Evolutionary conservation across 495 filamentous ascomycete genomes (phyloP).

Genomic region (Cladorrhinum samala): DNA sequence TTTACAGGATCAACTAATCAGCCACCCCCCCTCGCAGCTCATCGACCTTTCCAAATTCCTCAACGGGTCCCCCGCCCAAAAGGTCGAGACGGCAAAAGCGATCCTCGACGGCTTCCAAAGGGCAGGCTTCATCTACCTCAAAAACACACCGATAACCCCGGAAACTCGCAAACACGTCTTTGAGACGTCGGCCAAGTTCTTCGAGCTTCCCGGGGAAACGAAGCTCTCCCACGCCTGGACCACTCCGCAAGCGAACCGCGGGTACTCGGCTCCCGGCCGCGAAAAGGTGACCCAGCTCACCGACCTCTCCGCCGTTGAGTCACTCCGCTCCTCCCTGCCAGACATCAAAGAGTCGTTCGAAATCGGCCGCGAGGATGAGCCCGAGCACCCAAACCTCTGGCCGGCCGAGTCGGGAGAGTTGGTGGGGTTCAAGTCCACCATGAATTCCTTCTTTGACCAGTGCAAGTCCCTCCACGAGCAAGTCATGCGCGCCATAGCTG

Average conservation of each 20-base stretch:
- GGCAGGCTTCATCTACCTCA: constrained; percentile 88
- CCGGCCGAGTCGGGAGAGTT: constrained; percentile 58
- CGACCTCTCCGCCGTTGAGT: constrained; percentile 52
- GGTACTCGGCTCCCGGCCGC: constrained; percentile 67
- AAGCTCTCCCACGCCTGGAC: constrained; percentile 71
- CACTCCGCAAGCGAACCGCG: constrained; percentile 66
- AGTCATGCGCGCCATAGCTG: constrained; percentile 83
- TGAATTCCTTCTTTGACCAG: constrained; percentile 63
- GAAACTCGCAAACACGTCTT: constrained; percentile 59
- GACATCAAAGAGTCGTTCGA: constrained; percentile 84
- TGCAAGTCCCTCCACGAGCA: constrained; percentile 71
- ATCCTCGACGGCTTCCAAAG: constrained; percentile 76
- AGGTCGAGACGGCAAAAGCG: constrained; percentile 58
- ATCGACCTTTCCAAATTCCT: constrained; percentile 81
- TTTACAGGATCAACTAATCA: not conserved
- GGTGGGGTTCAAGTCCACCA: constrained; percentile 59
- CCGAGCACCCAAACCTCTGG: constrained; percentile 72
- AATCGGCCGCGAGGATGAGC: constrained; percentile 70
- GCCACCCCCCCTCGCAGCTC: constrained; percentile 45
- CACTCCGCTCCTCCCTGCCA: constrained; percentile 51
- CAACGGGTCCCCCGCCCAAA: constrained; percentile 53
- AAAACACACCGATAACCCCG: constrained; percentile 64
- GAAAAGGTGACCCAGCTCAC: constrained; percentile 67
- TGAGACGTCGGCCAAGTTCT: constrained; percentile 67
- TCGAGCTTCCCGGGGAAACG: constrained; percentile 57